Evolutionary conservation across 106 monocot genomes (phyloP), one percentile per base, ranked within the genome.

Genomic region (Vanilla planifolia): DNA sequence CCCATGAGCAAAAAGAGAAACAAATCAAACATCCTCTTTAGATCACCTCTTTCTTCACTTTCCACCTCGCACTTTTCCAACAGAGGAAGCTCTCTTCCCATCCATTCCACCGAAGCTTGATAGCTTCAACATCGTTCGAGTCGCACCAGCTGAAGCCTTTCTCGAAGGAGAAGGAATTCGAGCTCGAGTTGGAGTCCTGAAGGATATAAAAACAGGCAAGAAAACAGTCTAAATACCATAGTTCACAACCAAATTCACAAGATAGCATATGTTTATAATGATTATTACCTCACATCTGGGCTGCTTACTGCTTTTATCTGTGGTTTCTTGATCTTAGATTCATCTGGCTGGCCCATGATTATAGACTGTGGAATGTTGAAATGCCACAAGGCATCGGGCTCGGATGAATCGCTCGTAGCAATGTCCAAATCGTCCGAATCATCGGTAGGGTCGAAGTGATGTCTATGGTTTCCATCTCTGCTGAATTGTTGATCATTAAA

Each of bases 351-450:
- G 34, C 43, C 80, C 6, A 44, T 33, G 35, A n/a, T 35, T 41
- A 48, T 73, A 45, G 53, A 55, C 42, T 71, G 73, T 17, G 73
- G 71, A 16, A 46, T 29, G 77, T 66, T 80, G 71, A 56, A 77
- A 33, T 75, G 90, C 76, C 77, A 90, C 16, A 71, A 63, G 25
- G 67, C 19, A 61, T 85, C 90, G 47, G 79, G 67, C 64, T 90
- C 90, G 3, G 82, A 90, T 45, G 90, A 85, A 77, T 85, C 85
- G 59, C 78, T 85, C 23, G 90, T 90, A 45, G 71, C 73, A 59
- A 75, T 36, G 42, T 90, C 89, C 43, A 81, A 53, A 43, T 89
- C 90, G 71, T 90, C 90, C 4, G 85, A 85, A 62, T 79, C 73
- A 45, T 78, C 77, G 22, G 72, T 78, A 57, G 55, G 43, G 26